Base-by-base conservation (phyloP, 2,329 filamentous ascomycete genomes). In the Samsoniella hepiali region DNA sequence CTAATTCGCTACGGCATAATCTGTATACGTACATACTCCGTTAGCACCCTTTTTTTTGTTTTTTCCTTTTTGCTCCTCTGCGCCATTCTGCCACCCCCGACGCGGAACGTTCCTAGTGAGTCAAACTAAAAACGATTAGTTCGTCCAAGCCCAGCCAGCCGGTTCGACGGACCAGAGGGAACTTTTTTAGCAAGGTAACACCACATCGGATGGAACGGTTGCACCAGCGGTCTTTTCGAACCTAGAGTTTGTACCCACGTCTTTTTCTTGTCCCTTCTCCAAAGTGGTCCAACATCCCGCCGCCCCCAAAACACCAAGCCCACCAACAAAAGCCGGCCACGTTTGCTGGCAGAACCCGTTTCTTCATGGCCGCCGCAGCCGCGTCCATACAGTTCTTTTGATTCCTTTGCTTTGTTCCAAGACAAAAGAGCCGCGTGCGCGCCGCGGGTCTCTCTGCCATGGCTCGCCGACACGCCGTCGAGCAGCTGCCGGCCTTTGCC, bases 401-500 rank as follows among this genome's bases (percentile, higher is more conserved):
- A 29, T 31, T 27, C 45, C 10, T 27, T 49, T 5, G 11, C 11
- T 49, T 49, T 4, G 22, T 29, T 10, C 9, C 36, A 10, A 38
- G 34, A 34, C 34, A 38, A 11, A 15, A 40, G 11, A 15, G 7
- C 13, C 38, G 38, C 38, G 22, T n/a, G n/a, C n/a, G n/a, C n/a
- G n/a, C n/a, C 36, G 38, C 13, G 38, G 38, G 13, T 11, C 38
- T 40, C 22, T 22, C 22, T 40, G 34, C n/a, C 57, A 59, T 59
- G 57, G 57, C 22, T 34, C 58, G 22, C 29, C 40, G 47, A 27
- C 47, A 53, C 27, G 11, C 34, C 7, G 47, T 60, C 36, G 47
- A 60, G 27, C 58, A 60, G 58, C 42, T 60, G 13, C 58, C 58
- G 7, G 34, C 62, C 8, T 63, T 63, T 49, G 62, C 62, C 29